Conservation (phyloP, 345 rosid genomes). For the Pistacia vera region DNA sequence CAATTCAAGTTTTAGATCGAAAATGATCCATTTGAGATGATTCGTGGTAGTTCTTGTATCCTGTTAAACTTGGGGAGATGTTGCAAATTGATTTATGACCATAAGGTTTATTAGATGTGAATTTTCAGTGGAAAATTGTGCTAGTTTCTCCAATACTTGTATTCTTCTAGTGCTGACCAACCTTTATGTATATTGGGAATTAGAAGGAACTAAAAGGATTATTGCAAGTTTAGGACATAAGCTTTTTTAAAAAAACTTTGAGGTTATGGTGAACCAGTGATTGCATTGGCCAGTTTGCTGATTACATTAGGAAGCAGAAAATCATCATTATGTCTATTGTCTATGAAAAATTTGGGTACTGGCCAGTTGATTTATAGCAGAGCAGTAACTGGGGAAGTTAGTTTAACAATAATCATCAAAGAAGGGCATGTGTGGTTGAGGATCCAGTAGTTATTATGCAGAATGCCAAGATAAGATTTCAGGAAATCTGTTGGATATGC, state of each 20-base stretch:
- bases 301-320: not conserved
- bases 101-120: not conserved
- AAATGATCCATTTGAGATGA: not conserved
- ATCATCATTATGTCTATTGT: conserved; percentile 2
- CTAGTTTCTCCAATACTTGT: not conserved
- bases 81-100: not conserved
- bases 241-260: not conserved
- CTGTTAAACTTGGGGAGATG: not conserved
- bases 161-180: not conserved
- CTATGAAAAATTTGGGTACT: not conserved
- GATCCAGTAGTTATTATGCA: conserved; percentile 1
- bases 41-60: not conserved
- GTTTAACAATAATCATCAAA: not conserved
- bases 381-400: not conserved
- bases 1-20: conserved; percentile 2
- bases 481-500: not conserved
- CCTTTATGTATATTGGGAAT: not conserved
- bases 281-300: not conserved
- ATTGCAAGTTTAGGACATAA: not conserved
- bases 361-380: not conserved
- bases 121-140: not conserved
- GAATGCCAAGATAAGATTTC: not conserved
- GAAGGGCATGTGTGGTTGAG: not conserved
- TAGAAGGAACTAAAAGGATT: not conserved
- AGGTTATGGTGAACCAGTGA: not conserved